These are phyloP conservation scores for Solanum infundibuliforme DNA, from an alignment of 257 asterid species.

Conservation along the genomic window DNA sequence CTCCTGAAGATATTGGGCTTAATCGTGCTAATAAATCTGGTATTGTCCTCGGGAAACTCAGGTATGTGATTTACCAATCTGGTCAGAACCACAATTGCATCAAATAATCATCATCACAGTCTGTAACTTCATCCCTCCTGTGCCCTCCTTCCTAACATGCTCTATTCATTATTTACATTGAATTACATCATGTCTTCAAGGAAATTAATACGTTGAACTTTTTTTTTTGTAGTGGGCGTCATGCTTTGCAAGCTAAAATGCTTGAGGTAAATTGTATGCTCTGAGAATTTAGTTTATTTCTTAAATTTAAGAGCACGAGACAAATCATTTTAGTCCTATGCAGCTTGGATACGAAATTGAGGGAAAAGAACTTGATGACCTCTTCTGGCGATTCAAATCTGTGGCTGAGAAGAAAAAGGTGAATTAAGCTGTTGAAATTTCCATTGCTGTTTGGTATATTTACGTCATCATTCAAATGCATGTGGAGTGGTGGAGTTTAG, in stretches of 20 bases:
- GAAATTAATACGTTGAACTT: constrained; percentile 6
- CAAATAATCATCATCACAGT: not conserved
- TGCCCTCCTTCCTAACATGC: not conserved
- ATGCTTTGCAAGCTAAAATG: constrained; percentile 89
- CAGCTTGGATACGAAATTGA: constrained; percentile 93
- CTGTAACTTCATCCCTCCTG: not conserved
- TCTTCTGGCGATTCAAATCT: constrained; percentile 80
- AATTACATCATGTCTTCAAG: not conserved
- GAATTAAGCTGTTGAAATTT: not conserved
- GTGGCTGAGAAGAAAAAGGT: constrained; percentile 97
- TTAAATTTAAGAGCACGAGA: not conserved
- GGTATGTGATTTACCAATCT: constrained; percentile 32
- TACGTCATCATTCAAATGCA: not conserved
- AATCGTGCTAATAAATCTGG: constrained; percentile 82
- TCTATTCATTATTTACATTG: not conserved
- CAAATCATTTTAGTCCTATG: not conserved
- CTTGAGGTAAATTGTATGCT: constrained; percentile 51
- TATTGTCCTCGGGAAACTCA: constrained; percentile 92
- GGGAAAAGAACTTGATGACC: constrained; percentile 80
- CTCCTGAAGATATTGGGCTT: constrained; percentile 97
- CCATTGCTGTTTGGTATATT: not conserved
- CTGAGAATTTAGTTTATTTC: not conserved
- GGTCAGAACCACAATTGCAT: not conserved
- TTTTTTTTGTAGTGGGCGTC: constrained; percentile 70
- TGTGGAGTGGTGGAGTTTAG: not conserved